Evolutionary conservation across 176 grass and related monocot genomes (phyloP), one percentile per base, ranked within the genome.

Genomic region (Phoenix roebelenii): DNA sequence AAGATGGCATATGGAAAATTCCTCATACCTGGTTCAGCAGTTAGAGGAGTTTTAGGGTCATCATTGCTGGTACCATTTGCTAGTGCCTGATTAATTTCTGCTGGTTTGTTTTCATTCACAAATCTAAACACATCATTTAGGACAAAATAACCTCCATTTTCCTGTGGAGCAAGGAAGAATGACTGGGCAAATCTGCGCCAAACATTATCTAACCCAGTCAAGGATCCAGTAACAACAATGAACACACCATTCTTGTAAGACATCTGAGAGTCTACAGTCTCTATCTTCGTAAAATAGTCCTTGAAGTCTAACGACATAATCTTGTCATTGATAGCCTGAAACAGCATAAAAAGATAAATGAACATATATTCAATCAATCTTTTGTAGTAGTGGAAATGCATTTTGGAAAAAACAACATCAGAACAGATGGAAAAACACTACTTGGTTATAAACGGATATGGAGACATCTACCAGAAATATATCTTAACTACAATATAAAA

Each of bases 81-180:
- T 30, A 60, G 15, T 7, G n/a, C 7, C 30, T 60, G 58, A 60
- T 60, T 32, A n/a, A n/a, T 60, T 16, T 60, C 25, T 2, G 25
- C 30, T 60, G 58, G 25, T 35, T 60, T 16, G 15, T 29, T 29
- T 20, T 60, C 58, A 60, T 17, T 60, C 25, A 39, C 24, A 60
- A 60, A 60, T 60, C 58, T 59, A 39, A 28, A 63, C 10, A 63
- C 63, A 74, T 98, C 94, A 50, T 89, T 98, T 16, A 92, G 78
- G 15, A 98, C 85, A 70, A 89, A 88, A 70, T 75, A 98, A 64
- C 94, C 88, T 49, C 83, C 89, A 85, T 5, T 76, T 74, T 98
- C 88, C 76, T 92, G 94, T 2, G 88, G 94, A 18, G 94, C 94
- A 69, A 98, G 85, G 59, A 98, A 98, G 69, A 98, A 98, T 0